phyloP scores from a whole-genome alignment of 73 alveolate species.

The Durusdinium trenchii region DNA sequence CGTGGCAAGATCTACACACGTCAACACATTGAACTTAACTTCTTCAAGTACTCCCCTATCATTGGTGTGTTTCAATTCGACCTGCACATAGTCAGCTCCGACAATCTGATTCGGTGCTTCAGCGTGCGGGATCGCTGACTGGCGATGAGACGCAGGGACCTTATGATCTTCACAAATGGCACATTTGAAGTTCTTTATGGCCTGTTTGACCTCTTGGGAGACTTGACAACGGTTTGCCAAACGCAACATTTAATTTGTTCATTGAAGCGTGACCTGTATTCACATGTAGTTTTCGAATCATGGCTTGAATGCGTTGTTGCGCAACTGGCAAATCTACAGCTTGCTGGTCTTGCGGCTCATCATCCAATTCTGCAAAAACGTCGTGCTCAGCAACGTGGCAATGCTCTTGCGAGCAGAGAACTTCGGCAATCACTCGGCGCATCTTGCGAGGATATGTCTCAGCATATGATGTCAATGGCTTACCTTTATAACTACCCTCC shows the following conservation, averaged over 20 bases:
- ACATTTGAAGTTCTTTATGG: background rate
- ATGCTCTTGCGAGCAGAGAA: background rate
- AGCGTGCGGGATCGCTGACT: background rate
- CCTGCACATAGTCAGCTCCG: constrained; percentile 37
- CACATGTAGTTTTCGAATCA: background rate
- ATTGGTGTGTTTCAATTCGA: background rate
- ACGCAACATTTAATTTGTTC: background rate
- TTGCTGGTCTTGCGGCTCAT: background rate
- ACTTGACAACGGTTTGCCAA: constrained; percentile 35
- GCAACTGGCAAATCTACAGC: no score
- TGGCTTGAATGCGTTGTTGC: background rate
- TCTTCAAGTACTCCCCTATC: background rate
- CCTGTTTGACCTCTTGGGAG: background rate
- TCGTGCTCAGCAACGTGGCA: background rate
- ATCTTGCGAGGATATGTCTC: background rate
- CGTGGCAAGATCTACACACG: background rate
- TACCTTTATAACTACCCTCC: background rate
- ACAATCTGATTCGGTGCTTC: constrained; percentile 11
- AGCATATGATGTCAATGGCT: background rate
- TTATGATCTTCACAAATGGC: constrained; percentile 9
- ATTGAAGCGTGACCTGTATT: constrained; percentile 23
- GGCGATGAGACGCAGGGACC: constrained; percentile 30
- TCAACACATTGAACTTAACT: background rate
- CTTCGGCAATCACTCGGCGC: background rate
- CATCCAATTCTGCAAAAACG: background rate